phyloP scores from a whole-genome alignment of 768 basidiomycete species.

The Dictyophora rubrovolvata region DNA sequence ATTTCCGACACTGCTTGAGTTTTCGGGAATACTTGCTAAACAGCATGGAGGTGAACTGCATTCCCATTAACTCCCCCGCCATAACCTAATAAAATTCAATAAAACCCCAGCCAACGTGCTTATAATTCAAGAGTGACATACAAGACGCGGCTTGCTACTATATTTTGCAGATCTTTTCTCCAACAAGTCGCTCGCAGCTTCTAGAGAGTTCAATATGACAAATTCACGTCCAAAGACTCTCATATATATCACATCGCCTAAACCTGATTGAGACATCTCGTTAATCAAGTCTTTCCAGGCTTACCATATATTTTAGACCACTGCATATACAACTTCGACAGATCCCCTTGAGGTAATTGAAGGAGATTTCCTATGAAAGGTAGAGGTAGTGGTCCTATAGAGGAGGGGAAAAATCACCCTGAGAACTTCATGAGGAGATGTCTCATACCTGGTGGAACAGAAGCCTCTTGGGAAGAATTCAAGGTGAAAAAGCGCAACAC shows the following conservation, averaged over 20 bases:
- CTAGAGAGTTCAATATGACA: background rate
- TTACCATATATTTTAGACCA: constrained; percentile 25
- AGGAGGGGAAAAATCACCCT: no score
- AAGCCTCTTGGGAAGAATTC: no score
- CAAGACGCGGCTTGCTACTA: constrained; percentile 1
- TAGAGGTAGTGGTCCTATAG: constrained; percentile 35
- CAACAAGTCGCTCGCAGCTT: background rate
- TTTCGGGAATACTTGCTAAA: no score
- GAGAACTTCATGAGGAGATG: no score
- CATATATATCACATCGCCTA: background rate
- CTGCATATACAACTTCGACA: constrained; percentile 24
- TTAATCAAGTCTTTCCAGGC: background rate
- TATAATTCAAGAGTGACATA: background rate
- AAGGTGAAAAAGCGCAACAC: no score
- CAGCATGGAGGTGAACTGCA: no score
- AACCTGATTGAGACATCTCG: background rate
- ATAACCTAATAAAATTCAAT: no score
- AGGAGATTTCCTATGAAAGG: constrained; percentile 39
- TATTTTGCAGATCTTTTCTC: constrained; percentile 6
- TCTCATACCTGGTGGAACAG: no score
- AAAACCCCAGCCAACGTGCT: no score
- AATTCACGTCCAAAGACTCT: background rate
- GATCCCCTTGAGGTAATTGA: constrained; percentile 37
- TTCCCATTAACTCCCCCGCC: no score
- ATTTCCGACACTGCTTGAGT: no score